phyloP scores from a whole-genome alignment of 2,329 filamentous ascomycete species.

The Phyllosticta paracitricarpa region DNA sequence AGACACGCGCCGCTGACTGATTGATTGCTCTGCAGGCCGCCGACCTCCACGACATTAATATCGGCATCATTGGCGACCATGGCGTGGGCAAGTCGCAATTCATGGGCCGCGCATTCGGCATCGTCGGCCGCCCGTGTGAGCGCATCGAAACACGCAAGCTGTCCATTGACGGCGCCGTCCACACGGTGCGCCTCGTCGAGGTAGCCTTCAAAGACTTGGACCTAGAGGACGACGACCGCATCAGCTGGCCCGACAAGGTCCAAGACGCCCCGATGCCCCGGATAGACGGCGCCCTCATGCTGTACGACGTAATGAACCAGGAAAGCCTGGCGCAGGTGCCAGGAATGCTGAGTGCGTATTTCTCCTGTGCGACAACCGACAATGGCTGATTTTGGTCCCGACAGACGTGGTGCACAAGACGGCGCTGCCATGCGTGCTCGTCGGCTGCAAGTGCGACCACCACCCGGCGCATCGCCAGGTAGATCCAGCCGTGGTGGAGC shows the following conservation, averaged over 20 bases:
- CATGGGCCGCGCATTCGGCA: slow-evolving; percentile 46
- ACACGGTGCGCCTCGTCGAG: slow-evolving; percentile 49
- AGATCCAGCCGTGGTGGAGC: slow-evolving; percentile 57
- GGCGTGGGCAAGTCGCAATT: slow-evolving; percentile 51
- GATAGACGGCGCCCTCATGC: slow-evolving; percentile 71
- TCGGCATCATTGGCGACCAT: slow-evolving; percentile 46
- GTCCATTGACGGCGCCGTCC: slow-evolving; percentile 45
- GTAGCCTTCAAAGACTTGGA: slow-evolving; percentile 43
- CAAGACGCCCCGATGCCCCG: slow-evolving; percentile 61
- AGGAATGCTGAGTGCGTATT: slow-evolving; percentile 63
- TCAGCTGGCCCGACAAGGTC: slow-evolving; percentile 48
- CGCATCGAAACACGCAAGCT: slow-evolving; percentile 37
- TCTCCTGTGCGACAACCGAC: slow-evolving; percentile 1
- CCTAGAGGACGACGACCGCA: slow-evolving; percentile 37
- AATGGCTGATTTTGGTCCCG: neutral
- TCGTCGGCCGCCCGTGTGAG: slow-evolving; percentile 18
- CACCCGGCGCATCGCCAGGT: slow-evolving; percentile 60
- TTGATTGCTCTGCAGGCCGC: slow-evolving; percentile 1
- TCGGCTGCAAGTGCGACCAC: slow-evolving; percentile 84
- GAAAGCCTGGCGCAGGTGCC: slow-evolving; percentile 66
- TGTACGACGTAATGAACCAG: slow-evolving; percentile 79
- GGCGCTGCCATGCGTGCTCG: slow-evolving; percentile 65
- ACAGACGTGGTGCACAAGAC: slow-evolving; percentile 55
- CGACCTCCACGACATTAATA: slow-evolving; percentile 44
- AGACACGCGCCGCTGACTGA: slow-evolving; percentile 14